phyloP scores from a whole-genome alignment of 495 filamentous ascomycete species.

The Bathelium albidoporum region DNA sequence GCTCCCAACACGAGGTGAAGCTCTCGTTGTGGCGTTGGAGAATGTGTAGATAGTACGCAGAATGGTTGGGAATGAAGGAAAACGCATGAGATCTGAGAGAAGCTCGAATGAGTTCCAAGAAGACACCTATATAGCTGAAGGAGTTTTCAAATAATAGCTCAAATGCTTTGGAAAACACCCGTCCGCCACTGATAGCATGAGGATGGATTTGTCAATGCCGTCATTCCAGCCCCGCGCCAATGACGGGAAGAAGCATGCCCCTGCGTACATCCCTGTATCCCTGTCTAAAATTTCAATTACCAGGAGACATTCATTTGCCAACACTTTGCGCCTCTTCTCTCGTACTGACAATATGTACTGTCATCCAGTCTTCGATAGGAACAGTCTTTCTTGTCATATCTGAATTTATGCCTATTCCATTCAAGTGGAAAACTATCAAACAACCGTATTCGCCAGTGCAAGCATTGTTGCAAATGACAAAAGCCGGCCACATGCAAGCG shows the following conservation, averaged over 20 bases:
- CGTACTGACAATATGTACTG: background rate
- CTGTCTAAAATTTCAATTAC: background rate
- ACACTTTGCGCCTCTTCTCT: background rate
- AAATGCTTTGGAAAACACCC: background rate
- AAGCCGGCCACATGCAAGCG: background rate
- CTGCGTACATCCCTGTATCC: background rate
- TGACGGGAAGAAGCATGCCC: background rate
- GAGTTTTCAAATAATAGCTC: background rate
- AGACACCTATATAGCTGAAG: background rate
- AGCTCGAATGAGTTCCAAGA: background rate
- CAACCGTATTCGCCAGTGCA: background rate
- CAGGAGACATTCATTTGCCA: background rate
- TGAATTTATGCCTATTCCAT: background rate
- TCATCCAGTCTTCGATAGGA: too few species aligned
- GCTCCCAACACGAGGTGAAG: constrained; percentile 18
- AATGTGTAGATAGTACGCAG: constrained; percentile 43
- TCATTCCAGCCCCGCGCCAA: background rate
- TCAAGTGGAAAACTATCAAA: background rate
- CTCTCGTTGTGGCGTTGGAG: constrained; percentile 26
- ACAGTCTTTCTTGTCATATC: too few species aligned
- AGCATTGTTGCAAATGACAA: background rate
- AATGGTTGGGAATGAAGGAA: constrained; percentile 38
- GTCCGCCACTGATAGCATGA: background rate
- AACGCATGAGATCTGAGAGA: constrained; percentile 40
- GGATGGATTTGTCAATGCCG: constrained; percentile 1